phyloP scores from a whole-genome alignment of 2,329 filamentous ascomycete genomes.

The Talaromyces sp. region DNA sequence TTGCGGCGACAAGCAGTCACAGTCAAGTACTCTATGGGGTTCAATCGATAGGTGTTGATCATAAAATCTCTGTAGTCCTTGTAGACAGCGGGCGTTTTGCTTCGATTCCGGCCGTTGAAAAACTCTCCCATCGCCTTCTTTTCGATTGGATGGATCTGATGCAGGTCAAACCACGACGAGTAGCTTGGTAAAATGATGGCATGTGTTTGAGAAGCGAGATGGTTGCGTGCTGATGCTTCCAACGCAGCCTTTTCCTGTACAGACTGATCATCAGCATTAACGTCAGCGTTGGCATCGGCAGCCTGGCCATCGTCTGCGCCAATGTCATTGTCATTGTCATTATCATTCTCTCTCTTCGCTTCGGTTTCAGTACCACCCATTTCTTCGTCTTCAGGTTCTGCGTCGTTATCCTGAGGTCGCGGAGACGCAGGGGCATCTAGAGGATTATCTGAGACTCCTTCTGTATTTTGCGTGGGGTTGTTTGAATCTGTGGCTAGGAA shows the following conservation, averaged over 20 bases:
- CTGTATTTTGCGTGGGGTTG: slow-evolving; percentile 25
- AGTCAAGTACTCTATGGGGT: slow-evolving; percentile 92
- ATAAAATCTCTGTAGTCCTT: slow-evolving; percentile 99
- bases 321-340: slow-evolving; percentile 43
- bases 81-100: slow-evolving; percentile 95
- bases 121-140: slow-evolving; percentile 94
- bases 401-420: slow-evolving; percentile 56
- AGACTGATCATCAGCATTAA: slow-evolving; percentile 49
- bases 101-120: slow-evolving; percentile 96
- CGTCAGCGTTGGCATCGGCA: slow-evolving; percentile 50
- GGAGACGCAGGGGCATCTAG: slow-evolving; percentile 64
- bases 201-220: slow-evolving; percentile 89
- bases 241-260: slow-evolving; percentile 72
- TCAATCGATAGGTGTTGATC: slow-evolving; percentile 98
- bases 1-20: slow-evolving; percentile 95
- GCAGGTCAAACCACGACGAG: slow-evolving; percentile 99
- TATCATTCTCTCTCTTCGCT: slow-evolving; percentile 43
- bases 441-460: slow-evolving; percentile 54
- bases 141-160: slow-evolving; percentile 81
- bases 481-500: slow-evolving; percentile 29
- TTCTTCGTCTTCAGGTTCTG: slow-evolving; percentile 65
- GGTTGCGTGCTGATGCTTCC: slow-evolving; percentile 82
- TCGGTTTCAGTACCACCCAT: slow-evolving; percentile 62
- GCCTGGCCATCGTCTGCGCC: slow-evolving; percentile 40
- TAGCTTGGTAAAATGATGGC: slow-evolving; percentile 96